Base-by-base conservation (phyloP, 108 stramenopile genomes). In the Cylindrotheca closterium region DNA sequence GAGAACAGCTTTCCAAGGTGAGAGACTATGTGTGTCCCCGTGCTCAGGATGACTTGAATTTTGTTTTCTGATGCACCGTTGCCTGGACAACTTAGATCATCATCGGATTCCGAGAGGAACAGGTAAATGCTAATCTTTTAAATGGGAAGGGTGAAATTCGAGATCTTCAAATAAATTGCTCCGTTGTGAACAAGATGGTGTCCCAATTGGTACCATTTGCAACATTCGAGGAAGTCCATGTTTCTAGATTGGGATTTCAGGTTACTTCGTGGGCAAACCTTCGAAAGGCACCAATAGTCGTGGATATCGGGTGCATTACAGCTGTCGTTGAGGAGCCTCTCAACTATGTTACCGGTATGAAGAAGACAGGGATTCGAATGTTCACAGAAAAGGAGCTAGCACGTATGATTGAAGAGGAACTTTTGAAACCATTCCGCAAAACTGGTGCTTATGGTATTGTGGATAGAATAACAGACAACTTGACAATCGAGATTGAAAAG, bases 101-200 rank as follows among this genome's bases (percentile, higher is more conserved):
- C 55, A 61, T 87, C 25, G 84, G 86, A 60, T 92, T 87, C 65
- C 76, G 78, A 48, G 82, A 80, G 27, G 81, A 78, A 30, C 82
- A 83, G 61, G 79, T 92, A 46, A 89, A 84, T 68, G 87, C 87
- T 22, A 88, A 79, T 63, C 61, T 92, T 18, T 68, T 92, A 50
- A 85, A 86, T 60, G 91, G 91, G 23, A 86, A 85, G 55, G 91
- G 91, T 4, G 86, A 88, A 51, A 92, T 92, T 18, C 65, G 57
- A 0, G 75, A 88, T 60, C 73, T 92, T 0, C 46, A 55, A 15
- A 57, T 92, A 24, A 92, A 92, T 56, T 83, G 83, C 24, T 48
- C 64, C 56, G 50, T 84, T 26, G 51, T 92, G 59, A 92, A 92
- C 60, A 74, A 80, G 17, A 26, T 59, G 17, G 30, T 87, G 23